Conservation (phyloP, 192 early-diverging fungal genomes). For the Entomortierella chlamydospora region DNA sequence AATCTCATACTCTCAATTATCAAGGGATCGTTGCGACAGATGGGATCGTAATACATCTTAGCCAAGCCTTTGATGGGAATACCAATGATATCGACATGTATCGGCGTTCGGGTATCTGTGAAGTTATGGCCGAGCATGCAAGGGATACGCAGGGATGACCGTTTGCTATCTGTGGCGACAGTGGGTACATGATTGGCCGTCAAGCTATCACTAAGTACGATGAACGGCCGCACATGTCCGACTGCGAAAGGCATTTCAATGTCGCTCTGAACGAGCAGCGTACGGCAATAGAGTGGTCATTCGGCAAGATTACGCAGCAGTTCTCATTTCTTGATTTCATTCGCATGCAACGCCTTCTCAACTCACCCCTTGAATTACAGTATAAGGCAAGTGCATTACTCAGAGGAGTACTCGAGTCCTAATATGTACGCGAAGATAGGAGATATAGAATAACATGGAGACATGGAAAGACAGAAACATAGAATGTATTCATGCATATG, state of each 20-base stretch:
- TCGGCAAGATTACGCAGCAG: not conserved
- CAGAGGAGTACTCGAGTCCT: not conserved
- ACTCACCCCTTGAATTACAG: not conserved
- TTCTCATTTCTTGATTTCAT: not conserved
- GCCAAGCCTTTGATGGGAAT: not conserved
- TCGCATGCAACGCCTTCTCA: not conserved
- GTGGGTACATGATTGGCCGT: conserved; percentile 1
- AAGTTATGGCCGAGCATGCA: not conserved
- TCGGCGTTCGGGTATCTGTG: not conserved
- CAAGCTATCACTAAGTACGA: not conserved
- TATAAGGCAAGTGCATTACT: not conserved
- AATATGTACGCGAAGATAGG: not conserved
- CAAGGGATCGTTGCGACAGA: conserved; percentile 11
- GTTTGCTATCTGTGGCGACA: not conserved
- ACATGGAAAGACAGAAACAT: too few species aligned
- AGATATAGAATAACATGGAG: not conserved
- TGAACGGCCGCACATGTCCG: not conserved
- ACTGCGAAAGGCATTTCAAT: not conserved
- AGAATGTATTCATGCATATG: too few species aligned
- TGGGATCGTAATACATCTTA: conserved; percentile 10
- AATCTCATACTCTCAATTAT: conserved; percentile 6
- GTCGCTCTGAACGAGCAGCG: not conserved
- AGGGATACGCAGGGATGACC: not conserved
- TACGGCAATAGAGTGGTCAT: not conserved
- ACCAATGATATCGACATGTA: not conserved